A percentile compares a stretch with the other conserved stretches of the same genome.
Conservation (phyloP, 108 stramenopile species). For the Craspedostauros australis region DNA sequence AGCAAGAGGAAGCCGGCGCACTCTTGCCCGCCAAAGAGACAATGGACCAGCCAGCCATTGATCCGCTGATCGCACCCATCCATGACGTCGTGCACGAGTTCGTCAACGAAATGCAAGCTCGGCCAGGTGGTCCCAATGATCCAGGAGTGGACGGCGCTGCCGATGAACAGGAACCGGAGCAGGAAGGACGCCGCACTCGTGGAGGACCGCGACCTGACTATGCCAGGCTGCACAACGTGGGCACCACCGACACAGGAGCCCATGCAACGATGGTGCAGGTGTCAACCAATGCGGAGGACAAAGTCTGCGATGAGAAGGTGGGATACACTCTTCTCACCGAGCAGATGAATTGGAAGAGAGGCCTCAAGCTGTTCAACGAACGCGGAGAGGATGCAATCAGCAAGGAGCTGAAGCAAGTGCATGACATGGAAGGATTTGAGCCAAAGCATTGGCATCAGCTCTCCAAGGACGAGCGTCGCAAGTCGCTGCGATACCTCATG, state of each 20-base stretch:
- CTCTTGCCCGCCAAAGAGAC: not conserved
- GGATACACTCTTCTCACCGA: no score
- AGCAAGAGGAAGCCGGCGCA: conserved; percentile 9
- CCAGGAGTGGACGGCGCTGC: not conserved
- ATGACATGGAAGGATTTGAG: conserved; percentile 22
- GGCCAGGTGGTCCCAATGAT: not conserved
- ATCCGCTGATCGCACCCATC: not conserved
- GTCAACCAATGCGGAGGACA: not conserved
- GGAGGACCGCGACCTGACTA: not conserved
- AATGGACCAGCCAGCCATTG: not conserved
- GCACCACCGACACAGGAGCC: no score
- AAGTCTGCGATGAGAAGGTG: no score
- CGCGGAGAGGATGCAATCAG: conserved; percentile 17
- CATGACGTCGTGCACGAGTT: conserved; percentile 28
- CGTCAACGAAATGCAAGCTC: not conserved
- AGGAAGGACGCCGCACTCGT: not conserved
- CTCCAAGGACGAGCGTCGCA: conserved; percentile 14
- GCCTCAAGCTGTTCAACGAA: conserved; percentile 30
- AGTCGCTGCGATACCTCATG: conserved; percentile 33
- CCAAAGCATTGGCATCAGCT: conserved; percentile 12
- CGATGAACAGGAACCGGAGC: not conserved
- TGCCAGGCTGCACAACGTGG: no score
- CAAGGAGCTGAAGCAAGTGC: conserved; percentile 35
- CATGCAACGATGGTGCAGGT: no score
- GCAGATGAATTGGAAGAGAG: conserved; percentile 3